Evolutionary conservation across 2,329 filamentous ascomycete genomes (phyloP), one percentile per base, ranked within the genome.

Genomic region (Sporothrix variecibatus): DNA sequence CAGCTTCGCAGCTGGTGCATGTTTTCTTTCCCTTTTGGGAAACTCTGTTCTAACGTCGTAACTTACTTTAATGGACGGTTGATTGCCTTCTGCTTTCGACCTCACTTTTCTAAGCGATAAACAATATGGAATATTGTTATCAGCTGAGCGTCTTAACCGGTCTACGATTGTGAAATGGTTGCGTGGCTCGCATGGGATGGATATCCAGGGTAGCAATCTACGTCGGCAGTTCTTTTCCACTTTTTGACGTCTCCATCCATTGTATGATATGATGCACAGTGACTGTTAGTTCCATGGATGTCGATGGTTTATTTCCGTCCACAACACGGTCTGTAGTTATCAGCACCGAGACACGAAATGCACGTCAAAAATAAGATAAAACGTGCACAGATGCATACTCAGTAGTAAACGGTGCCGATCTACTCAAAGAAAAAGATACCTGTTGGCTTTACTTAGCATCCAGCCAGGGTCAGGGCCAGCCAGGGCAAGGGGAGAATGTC

Each of bases 1-100:
- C 31, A n/a, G 23, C 46, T 20, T 23, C 7, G n/a, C 49, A 17
- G 9, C 31, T 4, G 23, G 17, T 40, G 34, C 38, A 67, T 56
- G 67, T 56, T 56, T 70, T 53, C 67, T n/a, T 43, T 56, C 31
- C 67, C n/a, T 26, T 70, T 70, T 70, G 7, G 65, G 26, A 17
- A n/a, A 43, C 11, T 40, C 9, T 67, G 46, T 28, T 26, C n/a
- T 46, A 6, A 7, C 8, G 7, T 26, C 12, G 51, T 3, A 12
- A 3, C 12, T 26, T 56, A 23, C 6, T 51, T 51, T 3, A 51
- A 7, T 7, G 17, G 34, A 7, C 15, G 23, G 62, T 46, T 67
- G 62, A 67, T 67, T 67, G 62, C 38, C 8, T 65, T 67, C 62
- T 67, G 23, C 15, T 67, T 67, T 46, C 20, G 62, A 28, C 26